These are phyloP conservation scores for Sclerotinia spermophila DNA, from an alignment of 2,329 filamentous ascomycete species.

Conservation along the genomic window DNA sequence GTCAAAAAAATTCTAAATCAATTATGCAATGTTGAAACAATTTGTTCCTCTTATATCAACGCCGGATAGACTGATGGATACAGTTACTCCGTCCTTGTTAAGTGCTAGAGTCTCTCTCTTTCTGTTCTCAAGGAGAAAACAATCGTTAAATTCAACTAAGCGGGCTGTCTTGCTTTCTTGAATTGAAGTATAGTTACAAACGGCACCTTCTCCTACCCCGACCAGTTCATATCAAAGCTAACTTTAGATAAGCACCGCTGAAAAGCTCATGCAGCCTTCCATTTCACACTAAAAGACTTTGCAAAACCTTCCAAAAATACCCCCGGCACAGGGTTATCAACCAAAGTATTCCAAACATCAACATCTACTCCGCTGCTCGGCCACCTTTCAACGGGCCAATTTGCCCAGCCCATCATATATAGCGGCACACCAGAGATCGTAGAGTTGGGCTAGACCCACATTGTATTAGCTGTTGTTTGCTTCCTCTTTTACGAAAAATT, in stretches of 20 bases:
- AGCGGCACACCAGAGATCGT: not conserved
- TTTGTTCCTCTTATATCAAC: not conserved
- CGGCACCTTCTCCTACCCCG: not conserved
- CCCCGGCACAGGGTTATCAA: constrained; percentile 5
- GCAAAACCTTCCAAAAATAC: not conserved
- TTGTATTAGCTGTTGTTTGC: not conserved
- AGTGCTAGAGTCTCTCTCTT: not conserved
- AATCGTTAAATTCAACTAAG: not conserved
- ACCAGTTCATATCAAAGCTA: no score
- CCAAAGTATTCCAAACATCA: constrained; percentile 8
- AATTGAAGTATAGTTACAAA: not conserved
- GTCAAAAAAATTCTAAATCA: not conserved
- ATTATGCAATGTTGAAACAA: not conserved
- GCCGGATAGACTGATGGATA: not conserved
- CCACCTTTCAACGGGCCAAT: constrained; percentile 11
- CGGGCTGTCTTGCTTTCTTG: not conserved
- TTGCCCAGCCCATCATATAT: constrained; percentile 12
- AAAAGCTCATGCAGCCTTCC: not conserved
- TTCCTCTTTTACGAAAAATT: no score
- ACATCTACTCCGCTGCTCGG: constrained; percentile 6
- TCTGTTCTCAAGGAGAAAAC: not conserved
- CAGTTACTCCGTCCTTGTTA: not conserved
- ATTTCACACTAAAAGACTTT: constrained; percentile 4
- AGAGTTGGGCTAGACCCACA: not conserved
- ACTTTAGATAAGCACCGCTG: not conserved